Evolutionary conservation across 1,284 basidiomycete species (phyloP), one percentile per base, ranked within the genome.

Genomic region (Flammula alnicola): DNA sequence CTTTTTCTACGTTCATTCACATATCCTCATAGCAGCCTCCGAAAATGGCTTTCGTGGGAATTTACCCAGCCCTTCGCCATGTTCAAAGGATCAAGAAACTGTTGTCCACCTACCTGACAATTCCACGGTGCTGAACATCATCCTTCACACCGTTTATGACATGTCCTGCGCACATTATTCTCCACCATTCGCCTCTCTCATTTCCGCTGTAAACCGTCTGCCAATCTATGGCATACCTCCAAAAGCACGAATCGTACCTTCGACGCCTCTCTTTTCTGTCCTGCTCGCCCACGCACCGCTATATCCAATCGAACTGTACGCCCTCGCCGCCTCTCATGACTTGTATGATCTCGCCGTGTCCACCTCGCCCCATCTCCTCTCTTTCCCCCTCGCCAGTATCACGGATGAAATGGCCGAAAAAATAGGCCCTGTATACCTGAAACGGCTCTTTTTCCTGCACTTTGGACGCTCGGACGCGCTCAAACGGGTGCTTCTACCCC

Each of bases 361-460:
- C 4, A 63, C 67, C 0, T 78, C 75, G 0, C 62, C 69, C 3
- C 70, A 76, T 55, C 69, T 77, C 5, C 67, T 79, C 5, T 69
- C 69, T 2, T 65, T 67, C 30, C 54, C 65, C 0, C 62, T 78
- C 3, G 63, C 70, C 3, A 63, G 63, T 8, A 56, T 80, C n/a
- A 69, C 66, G 1, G 77, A 80, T 54, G 70, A 71, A 5, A 39
- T 68, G 7, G 75, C 70, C 6, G 50, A 64, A 26, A 51, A 60
- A 8, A 78, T 80, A 59, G 77, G 77, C 0, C 55, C 70, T 0
- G 43, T 67, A 2, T 80, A 79, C 48, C 66, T 84, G 33, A 80
- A 77, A 47, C 74, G 78, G 12, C 69, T 83, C 11, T 71, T 83
- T 51, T 69, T 63, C 50, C 64, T 78, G 3, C 75, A 77, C 50